Conservation (phyloP, 169 alveolate species). For the Plasmodium relictum region DNA sequence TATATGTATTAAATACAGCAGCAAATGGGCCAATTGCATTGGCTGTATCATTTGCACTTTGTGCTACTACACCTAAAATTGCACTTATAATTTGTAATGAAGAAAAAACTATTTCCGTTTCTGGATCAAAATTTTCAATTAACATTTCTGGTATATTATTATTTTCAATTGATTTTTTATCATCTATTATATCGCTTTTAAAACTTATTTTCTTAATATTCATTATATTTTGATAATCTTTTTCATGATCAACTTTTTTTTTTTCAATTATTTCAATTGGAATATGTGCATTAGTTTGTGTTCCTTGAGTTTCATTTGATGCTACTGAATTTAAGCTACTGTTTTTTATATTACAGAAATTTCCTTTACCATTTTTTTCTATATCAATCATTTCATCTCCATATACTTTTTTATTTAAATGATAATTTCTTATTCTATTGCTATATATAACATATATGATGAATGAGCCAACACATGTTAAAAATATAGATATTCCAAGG, state of each 20-base stretch:
- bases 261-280: background rate
- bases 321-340: constrained; percentile 76
- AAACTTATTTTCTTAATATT: background rate
- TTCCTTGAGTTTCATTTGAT: constrained; percentile 54
- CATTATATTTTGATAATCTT: background rate
- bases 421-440: constrained; percentile 17
- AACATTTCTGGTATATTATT: constrained; percentile 45
- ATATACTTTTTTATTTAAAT: constrained; percentile 39
- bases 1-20: constrained; percentile 70
- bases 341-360: constrained; percentile 19
- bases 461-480: constrained; percentile 62
- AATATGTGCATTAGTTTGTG: constrained; percentile 1
- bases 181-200: background rate
- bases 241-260: background rate
- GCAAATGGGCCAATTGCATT: constrained; percentile 89
- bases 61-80: constrained; percentile 87
- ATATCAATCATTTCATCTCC: constrained; percentile 44
- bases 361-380: constrained; percentile 11
- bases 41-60: constrained; percentile 91
- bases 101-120: constrained; percentile 81
- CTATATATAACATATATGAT: constrained; percentile 68
- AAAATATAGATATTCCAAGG: constrained; percentile 39
- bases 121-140: constrained; percentile 78
- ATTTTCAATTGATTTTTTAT: constrained; percentile 1
- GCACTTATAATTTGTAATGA: constrained; percentile 86